Percentiles rank a stretch among this genome's conserved stretches.
Evolutionary conservation across 305 asterid species (phyloP).

Genomic region (Fraxinus greggii): DNA sequence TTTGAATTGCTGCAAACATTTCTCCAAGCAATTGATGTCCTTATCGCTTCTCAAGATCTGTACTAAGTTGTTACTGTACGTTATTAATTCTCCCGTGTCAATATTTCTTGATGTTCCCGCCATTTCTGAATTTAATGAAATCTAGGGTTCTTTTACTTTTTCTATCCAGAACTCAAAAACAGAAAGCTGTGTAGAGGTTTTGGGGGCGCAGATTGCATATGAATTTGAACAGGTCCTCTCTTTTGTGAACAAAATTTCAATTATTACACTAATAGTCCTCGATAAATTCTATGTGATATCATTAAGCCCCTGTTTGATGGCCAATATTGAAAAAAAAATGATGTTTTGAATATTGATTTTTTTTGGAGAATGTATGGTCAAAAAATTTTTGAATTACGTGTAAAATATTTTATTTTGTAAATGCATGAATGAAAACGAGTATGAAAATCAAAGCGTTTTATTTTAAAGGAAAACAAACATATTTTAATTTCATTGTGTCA

Average conservation of each 20-base stretch:
- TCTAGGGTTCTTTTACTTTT: not conserved
- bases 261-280: not conserved
- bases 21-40: conserved; percentile 28
- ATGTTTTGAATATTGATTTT: too few relatives aligned
- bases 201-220: not conserved
- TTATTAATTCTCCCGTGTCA: conserved; percentile 29
- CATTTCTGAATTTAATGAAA: conserved; percentile 11
- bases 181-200: not conserved
- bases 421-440: too few relatives aligned
- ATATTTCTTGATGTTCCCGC: conserved; percentile 19
- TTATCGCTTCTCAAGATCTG: conserved; percentile 26
- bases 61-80: conserved; percentile 29
- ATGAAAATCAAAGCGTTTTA: too few relatives aligned
- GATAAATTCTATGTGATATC: not conserved
- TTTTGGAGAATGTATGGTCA: not conserved
- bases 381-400: too few relatives aligned
- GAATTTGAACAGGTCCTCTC: not conserved
- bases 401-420: too few relatives aligned
- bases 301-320: not conserved
- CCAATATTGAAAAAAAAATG: not conserved
- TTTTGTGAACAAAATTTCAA: not conserved
- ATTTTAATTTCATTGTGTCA: not conserved
- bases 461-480: too few relatives aligned
- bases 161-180: not conserved
- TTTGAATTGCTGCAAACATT: conserved; percentile 26